Evolutionary conservation across 345 rosid species (phyloP).

Genomic region (Populus simonii): DNA sequence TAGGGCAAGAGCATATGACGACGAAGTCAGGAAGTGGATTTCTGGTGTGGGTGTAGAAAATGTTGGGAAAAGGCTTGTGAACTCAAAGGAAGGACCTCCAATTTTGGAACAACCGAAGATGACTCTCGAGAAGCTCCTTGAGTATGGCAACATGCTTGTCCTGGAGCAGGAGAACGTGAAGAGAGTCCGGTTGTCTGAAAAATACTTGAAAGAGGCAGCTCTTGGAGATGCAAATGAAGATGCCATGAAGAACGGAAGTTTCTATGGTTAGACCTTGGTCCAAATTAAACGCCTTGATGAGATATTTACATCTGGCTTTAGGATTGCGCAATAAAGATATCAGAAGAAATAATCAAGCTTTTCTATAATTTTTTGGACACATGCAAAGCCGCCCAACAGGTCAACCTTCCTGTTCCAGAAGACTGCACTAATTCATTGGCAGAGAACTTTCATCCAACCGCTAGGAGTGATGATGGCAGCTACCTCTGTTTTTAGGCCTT

Average conservation of each 20-base stretch:
- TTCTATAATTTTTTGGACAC: too few relatives aligned
- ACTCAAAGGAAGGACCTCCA: slow-evolving; percentile 83
- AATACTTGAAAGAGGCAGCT: slow-evolving; percentile 76
- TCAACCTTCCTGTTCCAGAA: slow-evolving; percentile 21
- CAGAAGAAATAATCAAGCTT: too few relatives aligned
- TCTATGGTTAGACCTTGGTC: slow-evolving; percentile 63
- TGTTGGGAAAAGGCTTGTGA: slow-evolving; percentile 82
- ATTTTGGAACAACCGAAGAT: slow-evolving; percentile 75
- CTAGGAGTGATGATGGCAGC: slow-evolving; percentile 47
- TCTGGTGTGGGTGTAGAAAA: slow-evolving; percentile 50
- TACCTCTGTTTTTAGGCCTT: slow-evolving; percentile 21
- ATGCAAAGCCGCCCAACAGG: too few relatives aligned
- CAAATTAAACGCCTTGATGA: slow-evolving; percentile 27
- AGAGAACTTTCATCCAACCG: slow-evolving; percentile 43
- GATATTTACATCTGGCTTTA: slow-evolving; percentile 28
- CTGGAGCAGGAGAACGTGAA: slow-evolving; percentile 89
- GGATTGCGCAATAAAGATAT: too few relatives aligned
- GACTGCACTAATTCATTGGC: slow-evolving; percentile 48
- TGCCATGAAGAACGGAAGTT: slow-evolving; percentile 55
- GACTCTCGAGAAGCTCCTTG: slow-evolving; percentile 66
- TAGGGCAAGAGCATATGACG: slow-evolving; percentile 93
- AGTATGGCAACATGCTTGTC: slow-evolving; percentile 85
- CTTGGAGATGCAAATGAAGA: slow-evolving; percentile 85
- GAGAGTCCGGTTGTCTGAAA: slow-evolving; percentile 93
- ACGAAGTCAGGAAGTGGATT: slow-evolving; percentile 91